phyloP scores from a whole-genome alignment of 768 basidiomycete genomes.

The Galerina marginata region DNA sequence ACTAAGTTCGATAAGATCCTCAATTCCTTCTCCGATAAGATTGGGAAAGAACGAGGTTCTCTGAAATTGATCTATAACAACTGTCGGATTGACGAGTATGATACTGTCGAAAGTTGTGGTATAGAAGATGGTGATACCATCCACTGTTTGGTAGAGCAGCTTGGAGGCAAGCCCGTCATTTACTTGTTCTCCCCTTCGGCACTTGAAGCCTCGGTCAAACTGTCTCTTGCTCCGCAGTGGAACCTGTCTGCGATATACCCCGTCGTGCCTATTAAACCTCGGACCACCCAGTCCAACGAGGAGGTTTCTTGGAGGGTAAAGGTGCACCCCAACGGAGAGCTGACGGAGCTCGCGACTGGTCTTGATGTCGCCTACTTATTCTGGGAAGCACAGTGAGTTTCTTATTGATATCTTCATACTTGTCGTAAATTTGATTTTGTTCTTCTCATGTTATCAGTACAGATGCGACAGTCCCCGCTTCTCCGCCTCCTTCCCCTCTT shows the following conservation, averaged over 20 bases:
- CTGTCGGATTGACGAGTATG: background rate
- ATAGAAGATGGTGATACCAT: background rate
- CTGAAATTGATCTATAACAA: background rate
- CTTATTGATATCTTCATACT: background rate
- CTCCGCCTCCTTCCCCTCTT: background rate
- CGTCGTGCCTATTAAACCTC: conserved; percentile 29
- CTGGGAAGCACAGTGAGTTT: conserved; percentile 26
- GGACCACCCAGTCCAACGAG: conserved; percentile 17
- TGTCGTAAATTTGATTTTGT: too few relatives aligned
- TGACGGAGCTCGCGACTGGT: conserved; percentile 34
- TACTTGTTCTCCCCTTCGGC: conserved; percentile 39
- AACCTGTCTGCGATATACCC: conserved; percentile 41
- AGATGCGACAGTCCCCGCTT: background rate
- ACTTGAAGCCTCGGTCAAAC: conserved; percentile 29
- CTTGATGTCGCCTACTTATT: conserved; percentile 41
- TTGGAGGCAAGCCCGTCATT: conserved; percentile 38
- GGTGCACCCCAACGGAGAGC: conserved; percentile 30
- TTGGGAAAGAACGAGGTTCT: background rate
- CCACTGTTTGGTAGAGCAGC: background rate
- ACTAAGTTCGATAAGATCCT: background rate
- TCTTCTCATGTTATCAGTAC: background rate
- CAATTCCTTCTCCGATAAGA: background rate
- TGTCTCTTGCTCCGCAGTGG: conserved; percentile 38
- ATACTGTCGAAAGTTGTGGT: background rate
- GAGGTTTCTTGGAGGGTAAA: conserved; percentile 39